These are phyloP conservation scores for Meyerozyma sp. DNA, from an alignment of 1,139 yeast species.

Conservation along the genomic window DNA sequence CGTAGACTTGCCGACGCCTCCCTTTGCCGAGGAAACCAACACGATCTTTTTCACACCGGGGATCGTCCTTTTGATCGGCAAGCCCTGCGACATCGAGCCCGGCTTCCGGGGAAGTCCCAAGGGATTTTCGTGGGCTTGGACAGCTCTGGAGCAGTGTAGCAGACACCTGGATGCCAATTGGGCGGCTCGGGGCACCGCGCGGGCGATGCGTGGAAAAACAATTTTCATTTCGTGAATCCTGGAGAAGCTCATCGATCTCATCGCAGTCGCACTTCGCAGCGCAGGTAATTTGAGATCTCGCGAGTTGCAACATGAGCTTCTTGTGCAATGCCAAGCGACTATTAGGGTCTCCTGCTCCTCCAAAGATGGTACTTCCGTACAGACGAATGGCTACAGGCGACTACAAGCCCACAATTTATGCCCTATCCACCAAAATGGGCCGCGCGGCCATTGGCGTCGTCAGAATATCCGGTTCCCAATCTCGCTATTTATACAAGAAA, in stretches of 20 bases:
- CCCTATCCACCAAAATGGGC: constrained; percentile 79
- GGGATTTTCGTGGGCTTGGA: constrained; percentile 9
- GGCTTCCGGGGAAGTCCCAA: constrained; percentile 6
- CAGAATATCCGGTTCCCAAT: constrained; percentile 71
- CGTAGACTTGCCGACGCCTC: constrained; percentile 68
- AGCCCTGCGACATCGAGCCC: constrained; percentile 35
- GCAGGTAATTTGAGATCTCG: neutral
- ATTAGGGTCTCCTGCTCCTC: neutral
- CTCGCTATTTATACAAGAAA: constrained; percentile 35
- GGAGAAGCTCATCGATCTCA: neutral
- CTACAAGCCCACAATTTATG: constrained; percentile 69
- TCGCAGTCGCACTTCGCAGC: neutral
- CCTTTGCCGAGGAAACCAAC: constrained; percentile 75
- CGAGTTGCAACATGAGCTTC: neutral
- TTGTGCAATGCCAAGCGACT: neutral
- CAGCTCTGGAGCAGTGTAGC: neutral
- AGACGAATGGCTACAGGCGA: neutral
- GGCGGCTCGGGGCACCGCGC: neutral
- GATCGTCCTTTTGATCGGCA: constrained; percentile 51
- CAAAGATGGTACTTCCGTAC: neutral
- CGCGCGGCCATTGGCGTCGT: constrained; percentile 86
- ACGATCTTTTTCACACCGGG: constrained; percentile 59
- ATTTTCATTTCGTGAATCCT: neutral
- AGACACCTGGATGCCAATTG: neutral
- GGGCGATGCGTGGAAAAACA: neutral